Conservation (phyloP, 2,329 filamentous ascomycete species). For the Cadophora sp. region DNA sequence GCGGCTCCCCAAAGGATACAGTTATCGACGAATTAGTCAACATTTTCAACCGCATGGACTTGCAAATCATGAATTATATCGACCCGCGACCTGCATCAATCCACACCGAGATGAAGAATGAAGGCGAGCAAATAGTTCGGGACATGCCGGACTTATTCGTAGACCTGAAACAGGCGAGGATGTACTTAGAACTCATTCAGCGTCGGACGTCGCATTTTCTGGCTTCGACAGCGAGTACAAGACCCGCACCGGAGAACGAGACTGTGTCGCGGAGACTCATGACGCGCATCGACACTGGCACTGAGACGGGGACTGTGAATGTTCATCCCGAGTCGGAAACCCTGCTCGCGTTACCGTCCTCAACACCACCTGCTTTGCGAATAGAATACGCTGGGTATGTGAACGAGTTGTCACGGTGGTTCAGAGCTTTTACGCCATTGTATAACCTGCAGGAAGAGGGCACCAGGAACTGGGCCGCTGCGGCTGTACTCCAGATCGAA, state of each 20-base stretch:
- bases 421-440: constrained; percentile 15
- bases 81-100: constrained; percentile 18
- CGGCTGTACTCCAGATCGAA: constrained; percentile 6
- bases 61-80: constrained; percentile 26
- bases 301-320: constrained; percentile 5
- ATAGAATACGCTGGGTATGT: constrained; percentile 13
- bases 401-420: constrained; percentile 16
- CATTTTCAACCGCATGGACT: constrained; percentile 24
- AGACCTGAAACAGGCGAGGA: constrained; percentile 16
- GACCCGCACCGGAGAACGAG: not conserved
- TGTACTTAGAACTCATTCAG: constrained; percentile 32
- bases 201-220: constrained; percentile 31
- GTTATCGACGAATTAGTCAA: constrained; percentile 30
- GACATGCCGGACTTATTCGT: constrained; percentile 25
- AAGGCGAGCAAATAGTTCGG: constrained; percentile 19
- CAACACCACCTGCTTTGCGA: not conserved
- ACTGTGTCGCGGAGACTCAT: not conserved
- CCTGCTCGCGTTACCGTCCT: not conserved
- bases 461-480: constrained; percentile 12
- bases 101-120: constrained; percentile 22
- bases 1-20: not conserved
- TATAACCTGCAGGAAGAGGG: constrained; percentile 8
- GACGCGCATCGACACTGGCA: constrained; percentile 6
- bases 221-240: not conserved
- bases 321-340: constrained; percentile 10